phyloP scores from a whole-genome alignment of 768 basidiomycete genomes.

The Agrocybe pediades region DNA sequence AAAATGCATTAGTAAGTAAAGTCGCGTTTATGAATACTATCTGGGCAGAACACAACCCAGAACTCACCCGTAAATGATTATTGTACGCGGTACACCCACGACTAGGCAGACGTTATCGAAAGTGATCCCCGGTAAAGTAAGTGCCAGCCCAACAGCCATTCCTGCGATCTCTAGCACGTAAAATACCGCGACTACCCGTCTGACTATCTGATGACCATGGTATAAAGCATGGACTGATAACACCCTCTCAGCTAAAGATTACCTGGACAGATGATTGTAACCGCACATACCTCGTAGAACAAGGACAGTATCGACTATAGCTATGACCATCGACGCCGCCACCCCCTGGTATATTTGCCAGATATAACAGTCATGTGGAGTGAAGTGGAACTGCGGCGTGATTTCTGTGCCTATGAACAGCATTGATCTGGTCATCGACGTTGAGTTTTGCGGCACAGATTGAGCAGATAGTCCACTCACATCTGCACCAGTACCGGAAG shows the following conservation, averaged over 20 bases:
- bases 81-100: constrained; percentile 20
- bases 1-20: not conserved
- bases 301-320: constrained; percentile 36
- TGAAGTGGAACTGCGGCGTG: constrained; percentile 35
- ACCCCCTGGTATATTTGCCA: constrained; percentile 44
- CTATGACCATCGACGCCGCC: constrained; percentile 26
- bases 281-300: constrained; percentile 35
- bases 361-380: constrained; percentile 38
- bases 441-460: not conserved
- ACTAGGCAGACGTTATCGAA: constrained; percentile 35
- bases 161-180: constrained; percentile 31
- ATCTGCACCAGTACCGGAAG: constrained; percentile 35
- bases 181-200: constrained; percentile 19
- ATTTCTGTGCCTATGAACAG: constrained; percentile 36
- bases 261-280: not conserved
- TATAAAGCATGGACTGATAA: constrained; percentile 39
- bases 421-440: constrained; percentile 23
- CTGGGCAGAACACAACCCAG: not conserved
- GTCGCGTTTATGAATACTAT: not conserved
- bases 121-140: constrained; percentile 29
- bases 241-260: no score
- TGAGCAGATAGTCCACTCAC: constrained; percentile 21
- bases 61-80: constrained; percentile 35
- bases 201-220: constrained; percentile 30
- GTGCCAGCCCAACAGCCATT: constrained; percentile 28